Conservation (phyloP, 1,284 basidiomycete species). For the Rhodotorula sp. region DNA sequence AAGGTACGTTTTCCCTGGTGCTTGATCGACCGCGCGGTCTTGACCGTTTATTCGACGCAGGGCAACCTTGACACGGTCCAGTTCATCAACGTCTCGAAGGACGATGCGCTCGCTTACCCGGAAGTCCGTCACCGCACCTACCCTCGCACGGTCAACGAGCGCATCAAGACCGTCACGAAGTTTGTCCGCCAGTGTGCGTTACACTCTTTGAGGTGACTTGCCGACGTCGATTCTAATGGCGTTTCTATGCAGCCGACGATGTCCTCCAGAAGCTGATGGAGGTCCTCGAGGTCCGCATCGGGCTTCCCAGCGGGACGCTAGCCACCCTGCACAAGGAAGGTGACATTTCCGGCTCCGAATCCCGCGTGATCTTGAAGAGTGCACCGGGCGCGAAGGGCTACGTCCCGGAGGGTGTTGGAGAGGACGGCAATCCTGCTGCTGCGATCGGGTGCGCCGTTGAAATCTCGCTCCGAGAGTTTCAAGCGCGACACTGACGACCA, state of each 20-base stretch:
- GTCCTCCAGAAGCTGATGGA: slow-evolving; percentile 32
- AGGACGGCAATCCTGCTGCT: slow-evolving; percentile 32
- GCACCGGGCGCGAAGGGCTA: slow-evolving; percentile 17
- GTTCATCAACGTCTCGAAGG: slow-evolving; percentile 57
- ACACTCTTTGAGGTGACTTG: too few relatives aligned
- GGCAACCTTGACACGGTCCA: slow-evolving; percentile 61
- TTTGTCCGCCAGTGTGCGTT: slow-evolving; percentile 17
- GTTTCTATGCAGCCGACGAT: slow-evolving; percentile 8
- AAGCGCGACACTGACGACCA: not conserved
- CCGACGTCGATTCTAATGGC: too few relatives aligned
- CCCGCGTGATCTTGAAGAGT: slow-evolving; percentile 30
- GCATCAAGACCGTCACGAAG: slow-evolving; percentile 23
- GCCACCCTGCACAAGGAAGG: slow-evolving; percentile 31
- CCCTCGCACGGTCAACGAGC: slow-evolving; percentile 16
- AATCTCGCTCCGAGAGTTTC: not conserved
- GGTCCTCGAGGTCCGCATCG: slow-evolving; percentile 30
- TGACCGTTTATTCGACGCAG: not conserved
- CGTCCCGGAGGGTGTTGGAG: slow-evolving; percentile 24
- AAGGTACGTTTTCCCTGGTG: slow-evolving; percentile 36
- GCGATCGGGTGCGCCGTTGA: slow-evolving; percentile 26
- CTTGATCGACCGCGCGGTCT: too few relatives aligned
- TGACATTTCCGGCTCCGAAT: slow-evolving; percentile 32
- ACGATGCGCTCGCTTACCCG: slow-evolving; percentile 36
- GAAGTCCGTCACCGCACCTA: slow-evolving; percentile 36
- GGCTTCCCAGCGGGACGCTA: slow-evolving; percentile 29